Evolutionary conservation across 1,284 basidiomycete species (phyloP).

Genomic region (Bondarzewia mesenterica): DNA sequence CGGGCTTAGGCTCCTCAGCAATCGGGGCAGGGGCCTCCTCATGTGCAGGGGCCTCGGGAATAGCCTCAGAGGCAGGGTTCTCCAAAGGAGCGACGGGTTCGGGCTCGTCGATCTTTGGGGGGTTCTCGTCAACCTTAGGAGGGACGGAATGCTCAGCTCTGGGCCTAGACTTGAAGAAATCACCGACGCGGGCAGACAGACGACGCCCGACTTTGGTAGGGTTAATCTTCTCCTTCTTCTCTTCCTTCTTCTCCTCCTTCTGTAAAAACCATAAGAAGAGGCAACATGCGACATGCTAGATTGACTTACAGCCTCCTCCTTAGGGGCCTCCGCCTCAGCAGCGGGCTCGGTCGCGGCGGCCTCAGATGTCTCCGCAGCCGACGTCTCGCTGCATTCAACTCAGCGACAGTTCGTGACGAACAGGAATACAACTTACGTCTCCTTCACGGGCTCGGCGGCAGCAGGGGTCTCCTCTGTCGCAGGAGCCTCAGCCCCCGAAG

Average conservation of each 20-base stretch:
- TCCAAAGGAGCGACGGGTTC: slow-evolving; percentile 68
- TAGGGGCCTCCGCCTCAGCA: slow-evolving; percentile 36
- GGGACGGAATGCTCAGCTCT: slow-evolving; percentile 61
- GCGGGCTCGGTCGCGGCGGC: slow-evolving; percentile 20
- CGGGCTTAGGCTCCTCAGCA: slow-evolving; percentile 30
- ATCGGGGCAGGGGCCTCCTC: slow-evolving; percentile 30
- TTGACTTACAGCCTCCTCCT: slow-evolving; percentile 55
- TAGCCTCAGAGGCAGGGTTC: slow-evolving; percentile 42
- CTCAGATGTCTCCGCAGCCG: slow-evolving; percentile 18
- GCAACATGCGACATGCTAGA: neutral
- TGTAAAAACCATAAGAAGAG: slow-evolving; percentile 12
- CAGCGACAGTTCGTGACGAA: neutral
- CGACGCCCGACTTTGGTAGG: slow-evolving; percentile 63
- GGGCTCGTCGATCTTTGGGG: slow-evolving; percentile 73
- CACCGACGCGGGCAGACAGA: slow-evolving; percentile 66
- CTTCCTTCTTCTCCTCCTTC: slow-evolving; percentile 37
- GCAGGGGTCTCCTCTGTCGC: slow-evolving; percentile 30
- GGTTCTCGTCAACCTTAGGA: slow-evolving; percentile 79
- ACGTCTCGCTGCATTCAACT: slow-evolving; percentile 9
- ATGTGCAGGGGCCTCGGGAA: slow-evolving; percentile 25
- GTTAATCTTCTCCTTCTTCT: slow-evolving; percentile 25
- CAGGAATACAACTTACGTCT: slow-evolving; percentile 36
- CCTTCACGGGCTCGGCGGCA: slow-evolving; percentile 45
- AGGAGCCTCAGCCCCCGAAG: slow-evolving; percentile 20
- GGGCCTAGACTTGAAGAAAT: slow-evolving; percentile 74